Conservation (phyloP, 768 basidiomycete genomes). For the Lactarius sanguifluus region DNA sequence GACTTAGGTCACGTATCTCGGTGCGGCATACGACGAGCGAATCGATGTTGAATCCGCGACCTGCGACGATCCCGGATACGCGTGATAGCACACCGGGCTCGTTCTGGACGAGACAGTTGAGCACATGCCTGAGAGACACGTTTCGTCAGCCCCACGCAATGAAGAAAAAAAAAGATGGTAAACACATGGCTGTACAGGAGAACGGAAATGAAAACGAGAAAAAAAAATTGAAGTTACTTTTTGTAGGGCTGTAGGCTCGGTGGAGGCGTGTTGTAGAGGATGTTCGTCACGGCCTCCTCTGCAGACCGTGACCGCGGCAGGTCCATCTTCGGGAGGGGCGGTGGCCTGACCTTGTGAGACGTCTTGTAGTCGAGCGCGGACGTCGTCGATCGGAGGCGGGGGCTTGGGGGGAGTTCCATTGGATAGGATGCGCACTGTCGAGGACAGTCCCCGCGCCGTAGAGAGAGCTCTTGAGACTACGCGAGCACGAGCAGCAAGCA, state of each 20-base stretch:
- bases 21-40: slow-evolving; percentile 97
- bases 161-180: not conserved
- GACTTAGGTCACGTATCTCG: slow-evolving; percentile 92
- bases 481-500: slow-evolving; percentile 23
- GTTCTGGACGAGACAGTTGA: slow-evolving; percentile 98
- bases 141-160: not conserved
- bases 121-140: slow-evolving; percentile 64
- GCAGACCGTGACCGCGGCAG: slow-evolving; percentile 80
- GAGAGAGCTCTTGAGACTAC: slow-evolving; percentile 12
- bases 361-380: slow-evolving; percentile 95
- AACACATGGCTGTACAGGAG: slow-evolving; percentile 18
- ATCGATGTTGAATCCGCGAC: slow-evolving; percentile 97
- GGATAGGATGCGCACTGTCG: slow-evolving; percentile 28
- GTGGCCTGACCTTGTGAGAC: slow-evolving; percentile 66
- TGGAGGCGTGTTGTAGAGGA: slow-evolving; percentile 93
- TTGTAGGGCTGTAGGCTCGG: slow-evolving; percentile 91
- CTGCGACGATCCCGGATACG: slow-evolving; percentile 95
- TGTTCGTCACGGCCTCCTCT: slow-evolving; percentile 97
- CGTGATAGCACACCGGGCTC: slow-evolving; percentile 99
- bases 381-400: slow-evolving; percentile 83
- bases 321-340: slow-evolving; percentile 83
- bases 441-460: slow-evolving; percentile 32
- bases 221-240: slow-evolving; percentile 49
- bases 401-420: slow-evolving; percentile 53
- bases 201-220: not conserved